Conservation (phyloP, 345 rosid genomes). For the Aethionema arabicum region DNA sequence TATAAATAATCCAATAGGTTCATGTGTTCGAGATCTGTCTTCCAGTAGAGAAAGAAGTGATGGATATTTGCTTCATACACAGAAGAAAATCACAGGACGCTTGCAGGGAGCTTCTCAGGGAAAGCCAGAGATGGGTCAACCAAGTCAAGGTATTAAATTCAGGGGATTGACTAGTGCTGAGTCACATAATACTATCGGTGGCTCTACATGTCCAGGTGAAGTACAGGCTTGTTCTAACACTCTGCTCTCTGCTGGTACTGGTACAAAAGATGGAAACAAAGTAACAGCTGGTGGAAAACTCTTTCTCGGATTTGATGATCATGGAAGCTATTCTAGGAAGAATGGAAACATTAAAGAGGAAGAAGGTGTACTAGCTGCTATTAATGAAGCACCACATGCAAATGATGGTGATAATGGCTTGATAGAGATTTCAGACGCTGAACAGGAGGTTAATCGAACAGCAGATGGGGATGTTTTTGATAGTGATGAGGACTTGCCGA, state of each 20-base stretch:
- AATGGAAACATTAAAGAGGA: constrained; percentile 39
- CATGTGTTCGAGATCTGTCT: constrained; percentile 39
- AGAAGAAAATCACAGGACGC: constrained; percentile 39
- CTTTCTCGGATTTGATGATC: constrained; percentile 37
- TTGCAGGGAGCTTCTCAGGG: constrained; percentile 39
- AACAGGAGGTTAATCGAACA: constrained; percentile 25
- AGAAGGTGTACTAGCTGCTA: constrained; percentile 27
- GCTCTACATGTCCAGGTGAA: constrained; percentile 24
- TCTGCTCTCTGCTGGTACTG: constrained; percentile 14
- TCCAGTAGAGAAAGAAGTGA: constrained; percentile 40
- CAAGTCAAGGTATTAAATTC: constrained; percentile 43
- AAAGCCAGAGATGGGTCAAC: constrained; percentile 43
- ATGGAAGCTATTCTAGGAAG: constrained; percentile 35
- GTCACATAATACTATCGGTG: constrained; percentile 33
- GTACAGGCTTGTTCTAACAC: constrained; percentile 22
- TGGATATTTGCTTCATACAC: constrained; percentile 38
- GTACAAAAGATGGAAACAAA: constrained; percentile 47
- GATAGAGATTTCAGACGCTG: constrained; percentile 20
- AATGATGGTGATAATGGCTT: constrained; percentile 37
- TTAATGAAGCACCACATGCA: constrained; percentile 41
- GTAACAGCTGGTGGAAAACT: constrained; percentile 37
- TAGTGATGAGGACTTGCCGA: constrained; percentile 82
- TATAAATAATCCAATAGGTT: constrained; percentile 32
- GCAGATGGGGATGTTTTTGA: constrained; percentile 46
- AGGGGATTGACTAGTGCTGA: constrained; percentile 26